Base-by-base conservation (phyloP, 2,329 filamentous ascomycete genomes). In the Alternaria rosae region DNA sequence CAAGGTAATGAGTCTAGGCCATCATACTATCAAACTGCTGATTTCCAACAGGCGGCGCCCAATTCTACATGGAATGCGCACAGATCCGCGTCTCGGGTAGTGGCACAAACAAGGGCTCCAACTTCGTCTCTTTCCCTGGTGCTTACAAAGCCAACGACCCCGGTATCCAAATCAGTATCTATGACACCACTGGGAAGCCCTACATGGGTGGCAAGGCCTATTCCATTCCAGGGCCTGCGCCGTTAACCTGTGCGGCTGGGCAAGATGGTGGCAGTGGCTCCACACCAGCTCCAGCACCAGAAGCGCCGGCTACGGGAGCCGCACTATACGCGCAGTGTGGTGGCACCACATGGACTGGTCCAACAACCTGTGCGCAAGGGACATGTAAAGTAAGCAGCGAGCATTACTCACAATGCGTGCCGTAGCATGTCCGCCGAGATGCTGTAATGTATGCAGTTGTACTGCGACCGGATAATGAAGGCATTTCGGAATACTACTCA, bases 221-320 rank as follows among this genome's bases (percentile, higher is more conserved):
- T 62, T 79, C 71, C 7, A 80, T 85, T 51, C 84, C 84, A 0
- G 83, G 84, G 0, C 84, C 83, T 41, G 74, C 77, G 6, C 70
- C 84, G 2, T 84, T 85, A 59, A 78, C 72, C 9, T 85, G 84
- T 41, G 50, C 50, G 50, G 32, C 50, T 38, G 50, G 50, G 15
- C 21, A 53, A 20, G 32, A 41, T 23, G 32, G 50, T 17, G 50
- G 30, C 13, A 41, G 30, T 41, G 50, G 50, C 11, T 52, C 50
- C 20, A 35, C 30, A 20, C 50, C 50, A 54, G 52, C 15, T 25
- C 59, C 54, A 15, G 54, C 15, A 13, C 35, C 53, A 20, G 35
- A 44, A 44, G 30, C 32, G 6, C 43, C 54, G n/a, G 11, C 20
- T 26, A 32, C 48, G 13, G 60, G 43, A 23, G 47, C 45, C 21